A percentile compares a stretch with the other conserved stretches of the same genome.
Conservation (phyloP, 2,329 filamentous ascomycete genomes). For the Sarocladium kiliense region DNA sequence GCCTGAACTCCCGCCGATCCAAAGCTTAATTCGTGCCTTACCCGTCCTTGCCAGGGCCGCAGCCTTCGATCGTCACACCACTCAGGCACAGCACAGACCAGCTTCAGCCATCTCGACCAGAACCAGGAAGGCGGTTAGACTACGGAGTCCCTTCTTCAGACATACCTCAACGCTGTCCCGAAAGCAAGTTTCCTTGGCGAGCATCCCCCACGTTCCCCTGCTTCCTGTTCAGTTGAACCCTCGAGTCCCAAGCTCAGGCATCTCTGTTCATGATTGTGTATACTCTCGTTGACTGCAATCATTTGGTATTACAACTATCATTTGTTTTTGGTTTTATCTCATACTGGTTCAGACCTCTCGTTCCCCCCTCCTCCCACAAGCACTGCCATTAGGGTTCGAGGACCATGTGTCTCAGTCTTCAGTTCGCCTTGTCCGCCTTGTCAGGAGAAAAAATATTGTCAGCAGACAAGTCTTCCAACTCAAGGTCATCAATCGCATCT, state of each 20-base stretch:
- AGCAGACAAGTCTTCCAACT: background rate
- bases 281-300: background rate
- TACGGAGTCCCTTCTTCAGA: too few species aligned
- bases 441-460: too few species aligned
- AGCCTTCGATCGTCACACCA: background rate
- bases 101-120: too few species aligned
- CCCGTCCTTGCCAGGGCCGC: background rate
- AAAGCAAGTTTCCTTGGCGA: background rate
- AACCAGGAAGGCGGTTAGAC: too few species aligned
- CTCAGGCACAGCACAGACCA: too few species aligned
- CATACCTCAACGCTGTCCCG: background rate
- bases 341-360: background rate
- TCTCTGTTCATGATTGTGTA: background rate
- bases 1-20: background rate
- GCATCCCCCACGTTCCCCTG: too few species aligned
- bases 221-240: too few species aligned
- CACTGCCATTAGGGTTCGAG: constrained; percentile 3
- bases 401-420: background rate
- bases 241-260: background rate
- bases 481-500: background rate
- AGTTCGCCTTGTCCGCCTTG: background rate
- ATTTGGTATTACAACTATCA: constrained; percentile 5
- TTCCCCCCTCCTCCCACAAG: background rate
- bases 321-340: background rate
- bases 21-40: background rate